Conservation (phyloP, 148 eudicot species). For the Camellia lanceoleosa region DNA sequence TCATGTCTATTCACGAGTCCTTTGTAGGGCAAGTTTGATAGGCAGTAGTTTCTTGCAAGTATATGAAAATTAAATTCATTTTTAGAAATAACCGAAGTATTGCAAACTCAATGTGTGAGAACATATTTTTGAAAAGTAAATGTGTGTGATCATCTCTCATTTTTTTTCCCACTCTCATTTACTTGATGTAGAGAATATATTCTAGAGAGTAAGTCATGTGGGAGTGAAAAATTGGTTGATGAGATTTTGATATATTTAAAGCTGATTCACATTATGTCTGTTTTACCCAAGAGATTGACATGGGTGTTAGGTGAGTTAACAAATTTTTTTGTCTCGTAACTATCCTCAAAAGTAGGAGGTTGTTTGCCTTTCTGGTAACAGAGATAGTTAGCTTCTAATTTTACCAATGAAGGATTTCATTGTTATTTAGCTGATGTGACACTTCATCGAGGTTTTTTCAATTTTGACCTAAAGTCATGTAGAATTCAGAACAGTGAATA, state of each 20-base stretch:
- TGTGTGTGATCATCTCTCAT: too few relatives aligned
- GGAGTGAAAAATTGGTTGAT: background rate
- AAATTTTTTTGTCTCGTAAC: too few relatives aligned
- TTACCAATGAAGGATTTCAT: background rate
- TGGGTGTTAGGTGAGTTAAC: background rate
- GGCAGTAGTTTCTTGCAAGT: slow-evolving; percentile 1
- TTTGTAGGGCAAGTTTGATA: background rate
- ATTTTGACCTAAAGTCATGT: background rate
- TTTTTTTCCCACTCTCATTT: too few relatives aligned
- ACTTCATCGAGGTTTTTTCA: background rate
- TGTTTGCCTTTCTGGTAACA: background rate
- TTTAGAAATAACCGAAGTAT: background rate
- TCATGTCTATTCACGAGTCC: background rate
- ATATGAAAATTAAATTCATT: background rate
- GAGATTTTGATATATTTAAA: background rate
- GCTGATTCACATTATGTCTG: background rate
- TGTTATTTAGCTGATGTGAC: background rate
- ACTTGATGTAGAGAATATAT: too few relatives aligned
- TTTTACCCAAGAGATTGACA: background rate
- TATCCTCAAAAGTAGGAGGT: background rate
- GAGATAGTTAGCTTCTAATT: background rate
- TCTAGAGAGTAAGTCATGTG: too few relatives aligned
- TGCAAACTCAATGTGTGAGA: background rate
- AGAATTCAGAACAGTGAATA: too few relatives aligned
- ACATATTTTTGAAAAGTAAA: too few relatives aligned